phyloP scores from a whole-genome alignment of 2,329 filamentous ascomycete species.

The Fusarium oxysporum region DNA sequence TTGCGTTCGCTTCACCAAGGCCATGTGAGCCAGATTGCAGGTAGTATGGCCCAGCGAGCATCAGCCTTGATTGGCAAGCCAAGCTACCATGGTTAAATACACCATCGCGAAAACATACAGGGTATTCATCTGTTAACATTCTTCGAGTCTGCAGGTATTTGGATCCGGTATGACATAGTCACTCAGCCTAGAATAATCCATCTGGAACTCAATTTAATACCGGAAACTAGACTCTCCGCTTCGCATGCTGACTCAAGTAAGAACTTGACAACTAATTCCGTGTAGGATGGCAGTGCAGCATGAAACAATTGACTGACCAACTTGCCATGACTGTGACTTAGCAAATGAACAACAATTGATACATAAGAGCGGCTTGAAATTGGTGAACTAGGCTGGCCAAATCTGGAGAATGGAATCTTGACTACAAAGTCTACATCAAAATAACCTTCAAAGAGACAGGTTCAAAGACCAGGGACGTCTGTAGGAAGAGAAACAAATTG shows the following conservation, averaged over 20 bases:
- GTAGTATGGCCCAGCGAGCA: constrained; percentile 24
- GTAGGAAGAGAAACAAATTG: not conserved
- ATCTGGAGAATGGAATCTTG: not conserved
- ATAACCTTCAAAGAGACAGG: not conserved
- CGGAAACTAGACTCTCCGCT: constrained; percentile 20
- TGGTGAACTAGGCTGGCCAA: not conserved
- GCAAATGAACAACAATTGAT: constrained; percentile 2
- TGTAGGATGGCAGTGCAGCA: constrained; percentile 20
- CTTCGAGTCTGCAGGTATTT: constrained; percentile 1
- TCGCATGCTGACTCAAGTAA: constrained; percentile 19
- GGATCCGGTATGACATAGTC: not conserved
- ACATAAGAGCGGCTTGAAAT: not conserved
- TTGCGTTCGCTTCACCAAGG: constrained; percentile 28
- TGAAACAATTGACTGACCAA: constrained; percentile 16
- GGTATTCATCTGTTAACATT: not conserved
- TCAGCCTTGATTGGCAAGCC: constrained; percentile 20
- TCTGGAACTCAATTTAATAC: not conserved
- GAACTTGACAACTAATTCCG: constrained; percentile 28
- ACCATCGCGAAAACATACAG: constrained; percentile 13
- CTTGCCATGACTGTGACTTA: constrained; percentile 10
- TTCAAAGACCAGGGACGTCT: not conserved
- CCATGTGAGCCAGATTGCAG: constrained; percentile 37
- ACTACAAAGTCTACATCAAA: not conserved
- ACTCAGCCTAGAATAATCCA: not conserved
- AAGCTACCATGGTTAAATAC: constrained; percentile 9